These are phyloP conservation scores for Dothideomycetes sp. DNA, from an alignment of 2,329 filamentous ascomycete species.

Conservation along the genomic window DNA sequence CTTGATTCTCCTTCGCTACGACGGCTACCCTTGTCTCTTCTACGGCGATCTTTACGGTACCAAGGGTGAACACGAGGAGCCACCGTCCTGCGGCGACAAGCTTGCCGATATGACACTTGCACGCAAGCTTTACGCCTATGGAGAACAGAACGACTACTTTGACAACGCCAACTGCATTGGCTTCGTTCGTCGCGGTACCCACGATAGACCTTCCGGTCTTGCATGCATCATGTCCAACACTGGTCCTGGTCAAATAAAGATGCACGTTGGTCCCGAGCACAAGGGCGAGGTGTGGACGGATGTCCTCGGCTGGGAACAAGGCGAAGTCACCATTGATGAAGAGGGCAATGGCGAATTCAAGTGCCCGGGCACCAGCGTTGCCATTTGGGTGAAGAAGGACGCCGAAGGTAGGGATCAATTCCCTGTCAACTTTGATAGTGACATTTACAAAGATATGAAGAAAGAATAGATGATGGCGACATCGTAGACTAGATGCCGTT, in stretches of 20 bases:
- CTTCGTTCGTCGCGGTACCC: slow-evolving; percentile 43
- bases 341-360: slow-evolving; percentile 50
- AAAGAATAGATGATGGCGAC: too few species aligned
- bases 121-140: slow-evolving; percentile 55
- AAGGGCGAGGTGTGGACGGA: slow-evolving; percentile 53
- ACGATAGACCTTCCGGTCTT: slow-evolving; percentile 37
- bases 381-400: slow-evolving; percentile 49
- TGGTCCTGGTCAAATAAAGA: slow-evolving; percentile 34
- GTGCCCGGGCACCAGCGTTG: slow-evolving; percentile 43
- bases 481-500: neutral
- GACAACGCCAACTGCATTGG: slow-evolving; percentile 51
- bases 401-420: slow-evolving; percentile 43
- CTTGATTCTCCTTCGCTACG: slow-evolving; percentile 54
- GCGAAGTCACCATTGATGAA: slow-evolving; percentile 46
- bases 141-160: slow-evolving; percentile 52
- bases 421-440: slow-evolving; percentile 17
- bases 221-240: slow-evolving; percentile 34
- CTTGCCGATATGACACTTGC: slow-evolving; percentile 49
- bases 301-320: slow-evolving; percentile 45
- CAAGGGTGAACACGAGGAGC: slow-evolving; percentile 37
- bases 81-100: slow-evolving; percentile 30
- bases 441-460: slow-evolving; percentile 10
- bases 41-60: slow-evolving; percentile 61
- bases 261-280: slow-evolving; percentile 46
- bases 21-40: slow-evolving; percentile 57